A percentile compares a stretch with the other conserved stretches of the same genome.
phyloP scores from a whole-genome alignment of 2,329 filamentous ascomycete genomes.

The Fusarium sp. region DNA sequence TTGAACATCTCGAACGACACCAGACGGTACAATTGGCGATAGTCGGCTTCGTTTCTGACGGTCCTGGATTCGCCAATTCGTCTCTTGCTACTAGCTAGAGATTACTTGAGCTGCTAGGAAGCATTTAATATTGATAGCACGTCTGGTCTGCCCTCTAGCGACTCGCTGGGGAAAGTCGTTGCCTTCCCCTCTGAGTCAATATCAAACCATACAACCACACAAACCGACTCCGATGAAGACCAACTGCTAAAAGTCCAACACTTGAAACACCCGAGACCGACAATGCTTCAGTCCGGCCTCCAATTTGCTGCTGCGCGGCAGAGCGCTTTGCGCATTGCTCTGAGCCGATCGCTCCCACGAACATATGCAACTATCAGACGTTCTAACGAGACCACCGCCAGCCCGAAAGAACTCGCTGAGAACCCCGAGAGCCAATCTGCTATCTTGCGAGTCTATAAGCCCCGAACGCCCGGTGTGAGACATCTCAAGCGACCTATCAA shows the following conservation, averaged over 20 bases:
- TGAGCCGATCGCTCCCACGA: conserved; percentile 43
- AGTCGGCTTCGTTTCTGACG: conserved; percentile 29
- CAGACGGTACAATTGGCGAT: conserved; percentile 32
- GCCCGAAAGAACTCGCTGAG: conserved; percentile 42
- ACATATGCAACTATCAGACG: conserved; percentile 46
- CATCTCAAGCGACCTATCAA: conserved; percentile 94
- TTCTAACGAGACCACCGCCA: conserved; percentile 32
- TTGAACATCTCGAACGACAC: conserved; percentile 35
- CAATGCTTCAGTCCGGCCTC: conserved; percentile 48
- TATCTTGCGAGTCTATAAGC: conserved; percentile 86
- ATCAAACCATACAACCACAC: conserved; percentile 16
- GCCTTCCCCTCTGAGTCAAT: conserved; percentile 24
- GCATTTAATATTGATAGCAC: conserved; percentile 16
- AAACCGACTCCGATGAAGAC: conserved; percentile 30
- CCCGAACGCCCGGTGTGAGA: conserved; percentile 89
- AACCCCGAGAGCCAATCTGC: conserved; percentile 49
- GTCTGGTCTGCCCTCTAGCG: background rate
- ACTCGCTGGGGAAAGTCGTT: conserved; percentile 21
- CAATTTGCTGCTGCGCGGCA: conserved; percentile 45
- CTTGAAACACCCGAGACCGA: background rate
- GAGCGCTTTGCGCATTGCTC: conserved; percentile 43
- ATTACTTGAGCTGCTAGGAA: conserved; percentile 11
- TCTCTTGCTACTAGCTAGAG: conserved; percentile 9
- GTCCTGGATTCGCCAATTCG: conserved; percentile 16
- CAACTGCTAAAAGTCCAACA: background rate